Conservation (phyloP, 495 filamentous ascomycete genomes). For the Chaetomidium leptoderma region DNA sequence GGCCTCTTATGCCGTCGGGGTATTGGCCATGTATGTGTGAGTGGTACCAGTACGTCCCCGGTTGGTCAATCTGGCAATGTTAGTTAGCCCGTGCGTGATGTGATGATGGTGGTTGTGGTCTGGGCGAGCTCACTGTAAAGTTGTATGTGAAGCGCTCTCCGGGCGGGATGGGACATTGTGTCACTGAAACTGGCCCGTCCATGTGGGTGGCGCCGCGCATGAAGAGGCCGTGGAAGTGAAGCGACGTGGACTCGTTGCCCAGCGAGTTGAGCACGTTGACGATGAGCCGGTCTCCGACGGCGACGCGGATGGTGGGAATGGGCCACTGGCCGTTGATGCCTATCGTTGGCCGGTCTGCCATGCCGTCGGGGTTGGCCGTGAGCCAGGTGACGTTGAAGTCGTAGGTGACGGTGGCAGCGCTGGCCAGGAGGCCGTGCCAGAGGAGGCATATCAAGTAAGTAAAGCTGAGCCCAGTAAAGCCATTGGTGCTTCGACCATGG, state of each 20-base stretch:
- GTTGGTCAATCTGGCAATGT: slow-evolving; percentile 60
- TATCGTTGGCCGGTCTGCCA: slow-evolving; percentile 62
- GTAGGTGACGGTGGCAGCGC: slow-evolving; percentile 61
- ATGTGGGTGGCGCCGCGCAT: slow-evolving; percentile 67
- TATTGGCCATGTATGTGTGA: slow-evolving; percentile 66
- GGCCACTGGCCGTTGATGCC: slow-evolving; percentile 84
- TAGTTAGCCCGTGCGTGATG: no score
- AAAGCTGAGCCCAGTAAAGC: not conserved
- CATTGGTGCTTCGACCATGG: slow-evolving; percentile 4
- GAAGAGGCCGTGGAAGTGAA: slow-evolving; percentile 76
- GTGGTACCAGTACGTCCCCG: slow-evolving; percentile 82
- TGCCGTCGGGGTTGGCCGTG: slow-evolving; percentile 72
- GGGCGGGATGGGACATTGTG: slow-evolving; percentile 64
- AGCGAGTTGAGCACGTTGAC: slow-evolving; percentile 70
- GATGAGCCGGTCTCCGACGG: slow-evolving; percentile 66
- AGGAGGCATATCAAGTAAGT: slow-evolving; percentile 14
- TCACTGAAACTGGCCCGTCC: slow-evolving; percentile 65
- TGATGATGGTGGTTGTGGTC: not conserved
- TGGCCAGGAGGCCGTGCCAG: slow-evolving; percentile 14
- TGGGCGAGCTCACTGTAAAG: slow-evolving; percentile 57
- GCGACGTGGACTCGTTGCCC: slow-evolving; percentile 61
- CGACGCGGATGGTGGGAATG: slow-evolving; percentile 61
- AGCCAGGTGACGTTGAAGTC: slow-evolving; percentile 82
- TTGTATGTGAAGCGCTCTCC: slow-evolving; percentile 67
- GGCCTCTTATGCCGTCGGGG: slow-evolving; percentile 69